Conservation (phyloP, 164 flowering plant species). For the Nymphaea colorata region DNA sequence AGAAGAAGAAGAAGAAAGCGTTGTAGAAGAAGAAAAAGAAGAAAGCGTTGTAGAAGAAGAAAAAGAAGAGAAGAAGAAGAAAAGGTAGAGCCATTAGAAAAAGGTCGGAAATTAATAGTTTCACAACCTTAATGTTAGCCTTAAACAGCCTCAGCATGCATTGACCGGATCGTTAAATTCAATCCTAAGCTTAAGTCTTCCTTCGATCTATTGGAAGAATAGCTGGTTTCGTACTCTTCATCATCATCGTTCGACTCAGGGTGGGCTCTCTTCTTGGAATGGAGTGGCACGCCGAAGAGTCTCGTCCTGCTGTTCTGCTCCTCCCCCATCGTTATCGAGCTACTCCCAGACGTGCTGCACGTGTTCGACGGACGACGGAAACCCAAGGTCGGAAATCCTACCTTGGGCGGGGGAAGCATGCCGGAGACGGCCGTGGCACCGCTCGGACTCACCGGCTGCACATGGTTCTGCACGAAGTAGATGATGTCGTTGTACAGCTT, state of each 20-base stretch:
- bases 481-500: constrained; percentile 92
- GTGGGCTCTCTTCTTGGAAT: constrained; percentile 74
- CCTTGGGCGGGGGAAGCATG: neutral
- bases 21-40: constrained; percentile 1
- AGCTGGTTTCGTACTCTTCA: constrained; percentile 24
- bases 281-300: constrained; percentile 77
- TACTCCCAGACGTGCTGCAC: constrained; percentile 17
- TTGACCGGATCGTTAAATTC: constrained; percentile 79
- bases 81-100: too few relatives aligned
- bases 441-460: constrained; percentile 80
- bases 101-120: constrained; percentile 4
- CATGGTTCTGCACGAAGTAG: constrained; percentile 91
- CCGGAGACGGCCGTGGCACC: constrained; percentile 12
- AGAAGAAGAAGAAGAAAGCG: constrained; percentile 4
- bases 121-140: constrained; percentile 19
- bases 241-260: constrained; percentile 33
- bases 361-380: constrained; percentile 8
- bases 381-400: neutral
- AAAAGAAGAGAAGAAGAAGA: too few relatives aligned
- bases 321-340: constrained; percentile 31
- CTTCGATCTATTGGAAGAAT: constrained; percentile 41
- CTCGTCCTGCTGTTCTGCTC: constrained; percentile 32
- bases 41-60: too few relatives aligned
- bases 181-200: constrained; percentile 63
- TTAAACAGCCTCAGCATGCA: neutral